Evolutionary conservation across 805 yeast species (phyloP), one percentile per base, ranked within the genome.

Genomic region (Komagataella pastoris): DNA sequence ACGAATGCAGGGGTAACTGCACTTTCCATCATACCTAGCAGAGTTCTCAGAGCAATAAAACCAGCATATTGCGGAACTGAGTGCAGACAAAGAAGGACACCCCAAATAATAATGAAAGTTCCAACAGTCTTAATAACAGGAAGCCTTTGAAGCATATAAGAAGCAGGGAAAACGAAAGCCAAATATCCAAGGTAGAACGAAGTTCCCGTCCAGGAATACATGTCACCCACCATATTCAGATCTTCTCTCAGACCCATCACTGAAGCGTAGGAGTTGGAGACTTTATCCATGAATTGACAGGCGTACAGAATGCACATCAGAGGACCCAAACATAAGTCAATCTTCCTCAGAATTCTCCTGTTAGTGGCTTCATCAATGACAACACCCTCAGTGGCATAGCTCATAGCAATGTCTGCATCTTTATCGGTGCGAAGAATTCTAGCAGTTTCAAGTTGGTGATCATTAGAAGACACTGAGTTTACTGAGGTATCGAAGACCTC

Each of bases 1-100:
- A 76, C 72, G 63, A 76, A 74, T 2, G 79, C 76, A 3, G 85
- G 83, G 8, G 79, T 73, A 18, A 79, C 71, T 17, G 74, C 67
- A 48, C 75, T 65, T 59, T 78, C 83, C 2, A 76, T 64, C 57
- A 68, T 64, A 17, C 83, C 83, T 44, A 77, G 59, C 19, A 75
- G 54, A 2, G 71, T 70, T 57, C 83, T 66, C 30, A 72, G 57
- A 10, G 70, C 64, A 44, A 75, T 61, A 53, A 76, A 73, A 1
- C 79, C 73, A 5, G 73, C 65, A 54, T 69, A 75, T 47, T 63
- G 65, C 17, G 65, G 59, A 24, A 68, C 58, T 47, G 68, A 59
- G 55, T 62, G 61, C 52, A 61, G 61, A 57, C 59, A 53, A 48
- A 66, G 53, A n/a, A 65, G 54, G 14, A 59, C 54, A 30, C 69